Percentiles rank a stretch among this genome's conserved stretches.
Evolutionary conservation across 1,284 basidiomycete species (phyloP).

Genomic region (Rugosomyces carneus): DNA sequence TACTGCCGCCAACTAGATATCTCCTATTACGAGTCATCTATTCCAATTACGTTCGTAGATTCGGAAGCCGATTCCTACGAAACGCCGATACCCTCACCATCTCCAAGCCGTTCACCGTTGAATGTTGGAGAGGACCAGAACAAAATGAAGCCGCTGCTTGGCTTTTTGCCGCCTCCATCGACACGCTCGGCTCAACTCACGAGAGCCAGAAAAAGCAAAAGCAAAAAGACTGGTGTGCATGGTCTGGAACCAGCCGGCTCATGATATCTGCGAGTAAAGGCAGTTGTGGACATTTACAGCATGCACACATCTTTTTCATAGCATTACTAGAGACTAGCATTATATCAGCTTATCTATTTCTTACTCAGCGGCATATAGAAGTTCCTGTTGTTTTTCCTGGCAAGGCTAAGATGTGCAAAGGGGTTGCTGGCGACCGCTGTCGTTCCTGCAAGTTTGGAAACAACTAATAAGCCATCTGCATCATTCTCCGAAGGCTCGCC

Average conservation of each 20-base stretch:
- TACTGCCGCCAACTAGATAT: conserved; percentile 67
- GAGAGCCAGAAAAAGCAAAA: conserved; percentile 42
- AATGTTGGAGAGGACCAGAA: conserved; percentile 13
- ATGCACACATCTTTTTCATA: no score
- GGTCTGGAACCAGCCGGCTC: conserved; percentile 25
- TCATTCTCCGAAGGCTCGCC: no score
- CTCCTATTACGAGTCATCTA: conserved; percentile 47
- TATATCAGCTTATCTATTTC: no score
- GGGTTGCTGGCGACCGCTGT: no score
- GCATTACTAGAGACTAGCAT: no score
- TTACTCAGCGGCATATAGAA: no score
- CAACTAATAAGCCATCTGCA: no score
- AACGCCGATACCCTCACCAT: conserved; percentile 18
- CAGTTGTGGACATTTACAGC: no score
- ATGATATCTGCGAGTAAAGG: no score
- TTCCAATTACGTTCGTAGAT: conserved; percentile 50
- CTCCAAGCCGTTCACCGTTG: conserved; percentile 13
- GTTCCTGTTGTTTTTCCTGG: no score
- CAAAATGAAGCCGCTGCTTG: conserved; percentile 33
- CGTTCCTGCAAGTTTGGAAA: no score
- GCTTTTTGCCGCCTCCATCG: conserved; percentile 44
- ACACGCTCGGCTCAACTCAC: conserved; percentile 29
- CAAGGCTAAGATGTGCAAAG: no score
- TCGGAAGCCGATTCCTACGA: conserved; percentile 25
- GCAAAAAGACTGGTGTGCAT: conserved; percentile 41